Percentiles rank a stretch among this genome's conserved stretches.
Evolutionary conservation across 768 basidiomycete species (phyloP).

Genomic region (Rhodotorula sphaerocarpa): DNA sequence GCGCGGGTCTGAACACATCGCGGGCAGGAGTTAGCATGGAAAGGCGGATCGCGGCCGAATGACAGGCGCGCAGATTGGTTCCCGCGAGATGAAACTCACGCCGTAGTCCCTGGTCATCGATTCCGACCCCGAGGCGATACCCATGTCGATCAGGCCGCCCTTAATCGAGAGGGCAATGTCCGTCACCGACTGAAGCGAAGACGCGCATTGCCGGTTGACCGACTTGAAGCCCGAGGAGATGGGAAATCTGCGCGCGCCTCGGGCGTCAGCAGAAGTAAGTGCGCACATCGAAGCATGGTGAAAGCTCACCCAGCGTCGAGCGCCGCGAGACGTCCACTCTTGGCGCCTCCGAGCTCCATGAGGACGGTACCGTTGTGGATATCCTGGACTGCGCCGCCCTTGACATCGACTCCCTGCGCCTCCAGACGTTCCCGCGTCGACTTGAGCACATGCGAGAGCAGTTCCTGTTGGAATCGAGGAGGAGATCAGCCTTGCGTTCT

Average conservation of each 20-base stretch:
- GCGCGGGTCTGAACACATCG: constrained; percentile 22
- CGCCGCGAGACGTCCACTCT: constrained; percentile 46
- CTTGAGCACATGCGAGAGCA: constrained; percentile 30
- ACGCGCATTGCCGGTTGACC: constrained; percentile 48
- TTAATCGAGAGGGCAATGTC: constrained; percentile 43
- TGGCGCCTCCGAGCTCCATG: constrained; percentile 43
- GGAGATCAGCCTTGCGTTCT: not conserved
- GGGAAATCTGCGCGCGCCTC: constrained; percentile 38
- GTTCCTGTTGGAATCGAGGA: constrained; percentile 5
- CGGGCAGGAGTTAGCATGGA: no score
- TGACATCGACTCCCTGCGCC: constrained; percentile 31
- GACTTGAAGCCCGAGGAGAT: constrained; percentile 45
- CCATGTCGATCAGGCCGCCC: constrained; percentile 46
- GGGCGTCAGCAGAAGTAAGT: not conserved
- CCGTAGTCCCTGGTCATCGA: constrained; percentile 48
- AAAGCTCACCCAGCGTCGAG: constrained; percentile 37
- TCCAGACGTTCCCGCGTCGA: constrained; percentile 28
- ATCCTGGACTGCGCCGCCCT: constrained; percentile 39
- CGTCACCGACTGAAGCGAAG: constrained; percentile 45
- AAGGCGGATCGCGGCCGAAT: not conserved
- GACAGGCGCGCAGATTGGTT: no score
- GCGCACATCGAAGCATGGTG: rapidly evolving
- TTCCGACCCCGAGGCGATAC: constrained; percentile 46
- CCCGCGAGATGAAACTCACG: no score
- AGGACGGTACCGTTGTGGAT: constrained; percentile 46